Conservation (phyloP, 495 filamentous ascomycete species). For the Penicillium steckii region DNA sequence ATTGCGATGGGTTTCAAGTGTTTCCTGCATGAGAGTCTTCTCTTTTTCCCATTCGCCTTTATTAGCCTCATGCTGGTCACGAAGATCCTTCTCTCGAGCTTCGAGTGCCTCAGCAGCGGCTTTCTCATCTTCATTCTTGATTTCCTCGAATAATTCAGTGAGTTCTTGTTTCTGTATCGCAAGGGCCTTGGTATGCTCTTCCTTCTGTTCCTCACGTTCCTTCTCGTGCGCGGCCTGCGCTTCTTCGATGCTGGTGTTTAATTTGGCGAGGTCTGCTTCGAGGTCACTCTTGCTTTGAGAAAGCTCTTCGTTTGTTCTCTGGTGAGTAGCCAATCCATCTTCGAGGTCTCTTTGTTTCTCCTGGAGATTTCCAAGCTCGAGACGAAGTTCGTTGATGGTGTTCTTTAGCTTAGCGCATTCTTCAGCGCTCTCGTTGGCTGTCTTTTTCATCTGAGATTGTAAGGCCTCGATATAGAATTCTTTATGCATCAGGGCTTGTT, state of each 20-base stretch:
- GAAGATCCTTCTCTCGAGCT: conserved; percentile 39
- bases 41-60: conserved; percentile 45
- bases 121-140: conserved; percentile 49
- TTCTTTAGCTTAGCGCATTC: conserved; percentile 47
- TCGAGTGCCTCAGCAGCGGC: conserved; percentile 36
- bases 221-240: conserved; percentile 35
- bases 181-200: conserved; percentile 41
- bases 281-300: conserved; percentile 37
- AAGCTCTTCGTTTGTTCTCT: conserved; percentile 44
- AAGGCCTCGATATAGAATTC: conserved; percentile 54
- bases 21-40: conserved; percentile 41
- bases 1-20: conserved; percentile 34
- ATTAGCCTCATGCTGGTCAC: conserved; percentile 36
- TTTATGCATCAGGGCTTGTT: conserved; percentile 48
- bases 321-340: conserved; percentile 37
- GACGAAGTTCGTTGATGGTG: conserved; percentile 48
- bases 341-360: conserved; percentile 54
- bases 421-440: conserved; percentile 48
- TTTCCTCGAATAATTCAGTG: conserved; percentile 48
- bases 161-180: conserved; percentile 41
- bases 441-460: conserved; percentile 52
- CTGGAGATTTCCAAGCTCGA: conserved; percentile 58
- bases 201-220: conserved; percentile 36
- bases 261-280: conserved; percentile 50
- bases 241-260: conserved; percentile 49